phyloP scores from a whole-genome alignment of 768 basidiomycete species.

The Calocybe indica region DNA sequence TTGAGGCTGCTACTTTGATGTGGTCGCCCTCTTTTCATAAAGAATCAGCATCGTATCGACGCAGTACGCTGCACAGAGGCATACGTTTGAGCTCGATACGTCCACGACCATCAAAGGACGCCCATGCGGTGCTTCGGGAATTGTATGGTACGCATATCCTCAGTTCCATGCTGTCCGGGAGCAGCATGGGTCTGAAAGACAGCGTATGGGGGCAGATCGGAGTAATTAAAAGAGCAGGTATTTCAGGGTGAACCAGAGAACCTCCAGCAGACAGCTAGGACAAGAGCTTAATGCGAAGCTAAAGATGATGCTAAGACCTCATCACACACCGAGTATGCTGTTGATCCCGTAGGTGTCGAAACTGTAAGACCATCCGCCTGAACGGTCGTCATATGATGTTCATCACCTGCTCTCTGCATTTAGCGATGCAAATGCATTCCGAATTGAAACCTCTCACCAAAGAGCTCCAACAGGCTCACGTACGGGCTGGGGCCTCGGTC shows the following conservation, averaged over 20 bases:
- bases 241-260: constrained; percentile 95
- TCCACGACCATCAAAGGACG: constrained; percentile 95
- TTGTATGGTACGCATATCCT: constrained; percentile 99
- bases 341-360: constrained; percentile 96
- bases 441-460: constrained; percentile 54
- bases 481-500: constrained; percentile 98
- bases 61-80: constrained; percentile 20
- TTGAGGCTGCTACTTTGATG: constrained; percentile 96
- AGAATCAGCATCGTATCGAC: constrained; percentile 7
- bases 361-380: constrained; percentile 96
- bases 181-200: constrained; percentile 96
- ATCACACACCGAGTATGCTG: constrained; percentile 85
- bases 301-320: constrained; percentile 4
- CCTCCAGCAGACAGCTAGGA: constrained; percentile 87
- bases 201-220: constrained; percentile 98
- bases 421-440: no score
- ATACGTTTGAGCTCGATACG: constrained; percentile 92
- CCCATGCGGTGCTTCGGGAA: constrained; percentile 97
- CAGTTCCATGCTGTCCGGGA: constrained; percentile 98
- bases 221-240: constrained; percentile 92
- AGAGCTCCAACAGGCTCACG: constrained; percentile 91
- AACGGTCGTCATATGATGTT: constrained; percentile 98
- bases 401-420: constrained; percentile 63
- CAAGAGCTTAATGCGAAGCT: constrained; percentile 3
- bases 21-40: constrained; percentile 85